These are phyloP conservation scores for Phellinidium pouzarii DNA, from an alignment of 1,284 basidiomycete species.

Conservation along the genomic window DNA sequence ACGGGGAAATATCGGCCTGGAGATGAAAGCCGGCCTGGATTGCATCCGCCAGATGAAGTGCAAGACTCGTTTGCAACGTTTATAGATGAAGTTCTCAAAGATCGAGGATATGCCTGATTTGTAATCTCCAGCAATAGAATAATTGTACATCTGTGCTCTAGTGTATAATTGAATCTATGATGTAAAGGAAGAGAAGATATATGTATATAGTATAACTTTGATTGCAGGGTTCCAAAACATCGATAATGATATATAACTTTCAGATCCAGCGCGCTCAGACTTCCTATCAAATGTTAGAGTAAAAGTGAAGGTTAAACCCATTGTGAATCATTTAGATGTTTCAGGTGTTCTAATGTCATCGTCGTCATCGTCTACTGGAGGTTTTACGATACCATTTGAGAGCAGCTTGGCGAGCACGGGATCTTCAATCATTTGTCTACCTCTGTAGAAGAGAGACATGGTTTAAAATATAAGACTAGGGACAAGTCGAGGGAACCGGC, in stretches of 20 bases:
- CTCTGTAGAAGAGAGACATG: conserved; percentile 29
- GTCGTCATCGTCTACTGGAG: conserved; percentile 36
- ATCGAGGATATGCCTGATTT: neutral
- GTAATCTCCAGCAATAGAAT: neutral
- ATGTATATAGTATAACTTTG: no score
- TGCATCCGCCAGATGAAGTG: conserved; percentile 43
- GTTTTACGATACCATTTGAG: conserved; percentile 45
- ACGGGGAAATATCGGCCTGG: conserved; percentile 60
- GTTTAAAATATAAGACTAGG: neutral
- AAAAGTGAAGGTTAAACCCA: no score
- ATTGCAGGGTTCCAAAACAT: no score
- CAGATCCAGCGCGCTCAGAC: no score
- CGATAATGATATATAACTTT: no score
- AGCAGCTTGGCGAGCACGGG: conserved; percentile 42
- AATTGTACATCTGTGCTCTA: neutral
- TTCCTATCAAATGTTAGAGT: no score
- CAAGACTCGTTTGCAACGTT: conserved; percentile 50
- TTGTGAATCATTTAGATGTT: conserved; percentile 1
- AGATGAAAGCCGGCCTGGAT: conserved; percentile 39
- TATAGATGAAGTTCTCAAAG: conserved; percentile 36
- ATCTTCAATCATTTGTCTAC: conserved; percentile 34
- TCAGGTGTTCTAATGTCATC: conserved; percentile 23
- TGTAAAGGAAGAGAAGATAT: no score
- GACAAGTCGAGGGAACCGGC: conserved; percentile 21
- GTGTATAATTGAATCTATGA: neutral